These are phyloP conservation scores for Solanum chacoense DNA, from an alignment of 305 asterid species.

Conservation along the genomic window DNA sequence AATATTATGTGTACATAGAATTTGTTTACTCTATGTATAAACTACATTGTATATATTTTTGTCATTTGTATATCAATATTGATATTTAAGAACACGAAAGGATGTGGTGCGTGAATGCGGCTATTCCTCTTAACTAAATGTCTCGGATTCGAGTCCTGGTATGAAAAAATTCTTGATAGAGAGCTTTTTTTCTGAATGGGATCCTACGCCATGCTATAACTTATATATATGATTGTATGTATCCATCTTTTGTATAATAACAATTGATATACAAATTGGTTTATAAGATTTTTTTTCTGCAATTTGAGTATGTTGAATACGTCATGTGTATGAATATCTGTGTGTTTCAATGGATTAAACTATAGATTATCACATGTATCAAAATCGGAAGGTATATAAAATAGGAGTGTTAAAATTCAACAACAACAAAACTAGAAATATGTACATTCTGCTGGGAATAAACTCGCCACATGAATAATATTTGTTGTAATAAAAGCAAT, in stretches of 20 bases:
- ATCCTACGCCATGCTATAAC: neutral
- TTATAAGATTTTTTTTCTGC: neutral
- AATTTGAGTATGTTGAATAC: neutral
- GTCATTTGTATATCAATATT: neutral
- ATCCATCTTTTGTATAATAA: neutral
- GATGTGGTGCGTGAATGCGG: neutral
- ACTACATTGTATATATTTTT: neutral
- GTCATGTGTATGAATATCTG: neutral
- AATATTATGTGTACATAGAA: neutral
- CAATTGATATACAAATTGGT: neutral
- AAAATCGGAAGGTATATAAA: neutral
- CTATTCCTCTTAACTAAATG: neutral
- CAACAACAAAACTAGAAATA: neutral
- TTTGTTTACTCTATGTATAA: neutral
- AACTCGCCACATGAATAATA: neutral
- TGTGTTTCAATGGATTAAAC: neutral
- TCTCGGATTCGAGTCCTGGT: neutral
- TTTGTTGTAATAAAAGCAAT: too few relatives aligned
- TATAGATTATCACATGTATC: neutral
- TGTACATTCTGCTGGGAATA: neutral
- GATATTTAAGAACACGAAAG: neutral
- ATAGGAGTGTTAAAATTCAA: neutral
- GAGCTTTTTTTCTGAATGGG: neutral
- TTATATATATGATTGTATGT: neutral
- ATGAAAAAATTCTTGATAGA: neutral